These are phyloP conservation scores for Suillus placidus DNA, from an alignment of 768 basidiomycete species.

Conservation along the genomic window DNA sequence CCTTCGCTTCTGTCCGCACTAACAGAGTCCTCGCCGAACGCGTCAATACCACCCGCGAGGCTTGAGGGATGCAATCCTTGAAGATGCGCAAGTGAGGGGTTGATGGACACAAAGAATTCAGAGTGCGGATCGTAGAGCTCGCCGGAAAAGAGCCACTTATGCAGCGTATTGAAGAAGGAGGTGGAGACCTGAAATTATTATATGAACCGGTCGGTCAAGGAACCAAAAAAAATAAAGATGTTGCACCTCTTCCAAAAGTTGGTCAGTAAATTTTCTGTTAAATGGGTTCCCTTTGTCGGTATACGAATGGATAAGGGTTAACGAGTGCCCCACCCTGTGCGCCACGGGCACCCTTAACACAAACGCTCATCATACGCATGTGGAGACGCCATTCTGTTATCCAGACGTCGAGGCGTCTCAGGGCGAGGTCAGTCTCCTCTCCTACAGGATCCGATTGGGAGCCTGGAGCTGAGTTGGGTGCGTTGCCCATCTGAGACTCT, in stretches of 20 bases:
- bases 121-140: slow-evolving; percentile 93
- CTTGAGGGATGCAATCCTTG: slow-evolving; percentile 66
- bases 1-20: slow-evolving; percentile 63
- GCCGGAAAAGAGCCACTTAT: slow-evolving; percentile 95
- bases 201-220: background rate
- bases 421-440: slow-evolving; percentile 72
- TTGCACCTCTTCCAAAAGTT: slow-evolving; percentile 83
- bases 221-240: slow-evolving; percentile 7
- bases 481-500: slow-evolving; percentile 80
- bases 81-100: slow-evolving; percentile 75
- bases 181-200: slow-evolving; percentile 72
- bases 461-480: slow-evolving; percentile 26
- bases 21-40: slow-evolving; percentile 53
- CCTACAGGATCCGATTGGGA: slow-evolving; percentile 16
- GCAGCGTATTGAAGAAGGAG: slow-evolving; percentile 92
- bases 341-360: slow-evolving; percentile 86
- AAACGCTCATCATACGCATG: slow-evolving; percentile 97
- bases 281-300: slow-evolving; percentile 99
- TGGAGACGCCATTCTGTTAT: slow-evolving; percentile 91
- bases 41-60: slow-evolving; percentile 57
- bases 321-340: slow-evolving; percentile 92
- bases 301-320: slow-evolving; percentile 91
- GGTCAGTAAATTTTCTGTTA: slow-evolving; percentile 86
- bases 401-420: slow-evolving; percentile 90
- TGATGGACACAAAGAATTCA: slow-evolving; percentile 94